Base-by-base conservation (phyloP, 2,329 filamentous ascomycete species). In the Fusarium agapanthi region DNA sequence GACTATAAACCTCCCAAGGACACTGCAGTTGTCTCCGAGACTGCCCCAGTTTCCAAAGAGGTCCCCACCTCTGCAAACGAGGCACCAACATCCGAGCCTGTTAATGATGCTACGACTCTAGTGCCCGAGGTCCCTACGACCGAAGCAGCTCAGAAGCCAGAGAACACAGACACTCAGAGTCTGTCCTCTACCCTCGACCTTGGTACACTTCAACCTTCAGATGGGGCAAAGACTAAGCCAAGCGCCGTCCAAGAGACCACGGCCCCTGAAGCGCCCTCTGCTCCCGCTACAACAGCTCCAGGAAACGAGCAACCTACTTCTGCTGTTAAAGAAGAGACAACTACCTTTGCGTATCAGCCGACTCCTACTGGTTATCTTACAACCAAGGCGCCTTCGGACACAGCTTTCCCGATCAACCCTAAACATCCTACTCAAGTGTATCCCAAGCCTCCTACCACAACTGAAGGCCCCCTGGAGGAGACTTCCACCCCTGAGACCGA, bases 161-260 rank as follows among this genome's bases (percentile, higher is more conserved):
- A 57, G n/a, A 62, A 53, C 20, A 60, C 68, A 16, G 65, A 53
- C 9, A 65, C 51, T 7, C 43, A 53, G 20, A 54, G 20, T 9
- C 54, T 71, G 22, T 56, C 61, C 12, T 77, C 76, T 18, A 77
- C 74, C 38, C 30, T 77, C 38, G 66, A 77, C 26, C 76, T 77
- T 32, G 76, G 76, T n/a, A 65, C 63, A 22, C 56, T 77, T 16
- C 65, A 71, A 35, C 69, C 76, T n/a, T 65, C 69, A 11, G 60
- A 69, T 24, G 67, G 43, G 43, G 57, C 35, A 12, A 56, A 44
- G 37, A 62, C 59, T 11, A 48, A 74, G 40, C 57, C 65, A 14
- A 38, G 53, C 54, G 48, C 63, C n/a, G 47, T 48, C 26, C 40
- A 72, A 35, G 63, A 74, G 58, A 67, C 74, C 13, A 53, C 61